Evolutionary conservation across 441 rosid genomes (phyloP).

Genomic region (Dalechampia spathulata): DNA sequence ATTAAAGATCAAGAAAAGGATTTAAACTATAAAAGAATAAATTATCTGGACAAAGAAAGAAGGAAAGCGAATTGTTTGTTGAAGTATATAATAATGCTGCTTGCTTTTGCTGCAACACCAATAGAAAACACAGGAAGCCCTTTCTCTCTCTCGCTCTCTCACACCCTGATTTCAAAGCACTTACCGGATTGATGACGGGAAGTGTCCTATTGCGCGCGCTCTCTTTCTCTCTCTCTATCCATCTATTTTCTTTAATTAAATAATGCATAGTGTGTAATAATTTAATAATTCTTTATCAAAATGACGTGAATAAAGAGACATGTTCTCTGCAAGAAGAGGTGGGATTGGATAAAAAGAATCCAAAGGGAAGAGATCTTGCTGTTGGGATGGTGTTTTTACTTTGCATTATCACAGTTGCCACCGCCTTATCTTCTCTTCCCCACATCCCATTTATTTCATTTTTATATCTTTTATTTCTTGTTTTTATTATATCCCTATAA

Average conservation of each 20-base stretch:
- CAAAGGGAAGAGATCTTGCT: constrained; percentile 26
- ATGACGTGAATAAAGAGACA: constrained; percentile 37
- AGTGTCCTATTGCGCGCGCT: too few relatives aligned
- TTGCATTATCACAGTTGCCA: too few relatives aligned
- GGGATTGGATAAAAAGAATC: constrained; percentile 39
- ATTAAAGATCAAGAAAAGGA: too few relatives aligned
- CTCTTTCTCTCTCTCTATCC: too few relatives aligned
- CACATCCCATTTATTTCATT: constrained; percentile 24
- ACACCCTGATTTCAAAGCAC: constrained; percentile 22
- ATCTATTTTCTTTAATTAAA: constrained; percentile 5
- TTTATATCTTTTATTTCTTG: too few relatives aligned
- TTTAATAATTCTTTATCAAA: too few relatives aligned
- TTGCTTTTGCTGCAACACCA: constrained; percentile 18
- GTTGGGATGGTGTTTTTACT: constrained; percentile 23
- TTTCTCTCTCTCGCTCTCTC: too few relatives aligned
- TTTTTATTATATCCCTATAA: too few relatives aligned
- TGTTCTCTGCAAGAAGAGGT: constrained; percentile 38
- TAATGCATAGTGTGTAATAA: neutral
- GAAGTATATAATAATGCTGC: constrained; percentile 1
- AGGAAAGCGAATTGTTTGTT: constrained; percentile 4
- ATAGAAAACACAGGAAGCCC: too few relatives aligned
- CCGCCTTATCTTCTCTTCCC: constrained; percentile 47
- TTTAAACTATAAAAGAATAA: too few relatives aligned
- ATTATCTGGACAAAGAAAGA: too few relatives aligned
- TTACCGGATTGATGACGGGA: constrained; percentile 16